Base-by-base conservation (phyloP, 140 eudicot species). In the Ambrosia hybrid region DNA sequence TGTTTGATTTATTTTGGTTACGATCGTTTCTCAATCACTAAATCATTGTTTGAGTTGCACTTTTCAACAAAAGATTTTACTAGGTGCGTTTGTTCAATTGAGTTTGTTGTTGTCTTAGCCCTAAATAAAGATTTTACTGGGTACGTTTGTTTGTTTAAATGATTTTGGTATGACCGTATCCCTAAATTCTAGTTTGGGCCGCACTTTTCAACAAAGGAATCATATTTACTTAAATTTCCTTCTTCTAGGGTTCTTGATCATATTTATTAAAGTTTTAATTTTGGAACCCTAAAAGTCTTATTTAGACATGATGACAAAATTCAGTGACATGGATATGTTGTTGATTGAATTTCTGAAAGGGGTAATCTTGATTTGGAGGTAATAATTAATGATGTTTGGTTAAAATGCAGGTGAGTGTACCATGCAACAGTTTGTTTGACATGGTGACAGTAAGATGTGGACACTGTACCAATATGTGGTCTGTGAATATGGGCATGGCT, bases 361-460 rank as follows among this genome's bases (percentile, higher is more conserved):
- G 73, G 78, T 63, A 38, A 60, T 69, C 76, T 70, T 61, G 72
- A 70, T 62, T 77, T 53, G 41, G 61, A 71, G 73, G 67, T 52
- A 72, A 78, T 78, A 78, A 78, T 65, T 78, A 12, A 56, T 43
- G 37, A 13, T 73, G 63, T 71, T 1, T 71, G 68, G 26, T 71
- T 52, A 39, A 52, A 79, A 70, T 75, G 74, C 86, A 92, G 98
- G 98, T 92, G 78, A 92, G 98, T 89, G 98, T 92, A 49, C 98
- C 98, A 87, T 92, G 95, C 95, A 92, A 82, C 76, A 87, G 79
- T 83, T 82, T 92, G 82, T 82, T 79, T 41, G 96, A 89, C 78
- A 84, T 85, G 6, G 98, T 92, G 91, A 92, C 98, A 58, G 98
- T 92, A 57, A 88, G 98, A 79, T 92, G 98, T 52, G 98, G 96